Conservation (phyloP, 768 basidiomycete genomes). For the Leccinum truebloodii region DNA sequence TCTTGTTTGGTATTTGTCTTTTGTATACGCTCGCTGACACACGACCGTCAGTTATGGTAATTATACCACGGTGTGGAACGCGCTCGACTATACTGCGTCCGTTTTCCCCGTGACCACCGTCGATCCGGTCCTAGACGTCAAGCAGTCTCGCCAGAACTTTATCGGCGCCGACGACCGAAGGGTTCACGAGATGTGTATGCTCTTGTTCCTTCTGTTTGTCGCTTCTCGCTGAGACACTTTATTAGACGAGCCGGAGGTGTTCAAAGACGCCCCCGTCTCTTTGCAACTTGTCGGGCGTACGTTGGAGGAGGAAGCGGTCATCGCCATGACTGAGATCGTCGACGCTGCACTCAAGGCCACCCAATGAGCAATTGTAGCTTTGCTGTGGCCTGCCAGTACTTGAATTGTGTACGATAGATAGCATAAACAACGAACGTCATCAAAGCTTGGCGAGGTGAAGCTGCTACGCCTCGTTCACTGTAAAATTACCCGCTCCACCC, state of each 20-base stretch:
- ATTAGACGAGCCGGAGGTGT: slow-evolving; percentile 58
- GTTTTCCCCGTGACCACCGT: slow-evolving; percentile 67
- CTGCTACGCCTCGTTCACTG: too few species aligned
- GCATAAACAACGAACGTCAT: slow-evolving; percentile 1
- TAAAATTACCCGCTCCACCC: too few species aligned
- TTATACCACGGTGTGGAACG: slow-evolving; percentile 69
- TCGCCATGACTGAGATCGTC: slow-evolving; percentile 68
- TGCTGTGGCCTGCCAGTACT: too few species aligned
- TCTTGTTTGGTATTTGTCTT: background rate
- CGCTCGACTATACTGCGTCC: slow-evolving; percentile 63
- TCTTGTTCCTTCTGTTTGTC: background rate
- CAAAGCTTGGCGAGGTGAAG: slow-evolving; percentile 26
- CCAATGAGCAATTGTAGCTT: background rate
- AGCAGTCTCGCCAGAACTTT: slow-evolving; percentile 48
- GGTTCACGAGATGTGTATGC: slow-evolving; percentile 56
- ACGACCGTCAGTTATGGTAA: slow-evolving; percentile 38
- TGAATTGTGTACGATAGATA: slow-evolving; percentile 2
- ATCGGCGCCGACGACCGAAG: slow-evolving; percentile 46
- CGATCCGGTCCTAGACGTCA: slow-evolving; percentile 52
- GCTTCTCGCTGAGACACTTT: slow-evolving; percentile 1
- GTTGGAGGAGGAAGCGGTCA: slow-evolving; percentile 74
- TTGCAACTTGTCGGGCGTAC: slow-evolving; percentile 71
- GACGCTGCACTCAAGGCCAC: slow-evolving; percentile 48
- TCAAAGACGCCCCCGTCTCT: slow-evolving; percentile 57
- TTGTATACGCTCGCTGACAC: background rate